Evolutionary conservation across 1,284 basidiomycete species (phyloP), one percentile per base, ranked within the genome.

Genomic region (Austropuccinia psidii): DNA sequence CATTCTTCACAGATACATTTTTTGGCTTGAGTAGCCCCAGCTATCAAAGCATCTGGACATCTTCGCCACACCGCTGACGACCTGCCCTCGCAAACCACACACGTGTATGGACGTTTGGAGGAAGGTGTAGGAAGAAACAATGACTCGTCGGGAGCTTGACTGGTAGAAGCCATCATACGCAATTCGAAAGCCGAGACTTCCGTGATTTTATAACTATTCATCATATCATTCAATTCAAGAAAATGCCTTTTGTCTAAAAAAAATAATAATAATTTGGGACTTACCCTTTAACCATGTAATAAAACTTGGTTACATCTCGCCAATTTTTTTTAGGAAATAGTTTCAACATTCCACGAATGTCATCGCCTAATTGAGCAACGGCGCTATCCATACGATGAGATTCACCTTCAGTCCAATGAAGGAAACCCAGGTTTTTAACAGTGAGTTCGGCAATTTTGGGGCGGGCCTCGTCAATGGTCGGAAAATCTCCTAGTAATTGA

Each of bases 211-310:
- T 73, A 61, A n/a, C 70, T 73, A 21, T 21, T 24, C 21, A 17
- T 39, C 41, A 8, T 17, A 50, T 29, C 17, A 27, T 43, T 31
- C 13, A 41, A 27, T 27, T 35, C 19, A 33, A 8, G 47, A 4
- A 50, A n/a, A 27, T 27, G 4, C 9, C 19, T n/a, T 50, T 1
- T 24, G 49, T 13, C 21, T 21, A 17, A 29, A 21, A 39, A 35
- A 45, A 43, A 39, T 41, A 55, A 24, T 11, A 31, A 27, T 50
- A 43, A 21, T 15, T 47, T 9, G 41, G 21, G 49, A 65, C 70
- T n/a, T 13, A 73, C 70, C 70, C 70, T 73, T 73, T 73, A 21
- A 64, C 64, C 70, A 73, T 73, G 33, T 73, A 73, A 24, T 65
- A 73, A 49, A 65, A 65, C 17, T 65, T 62, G 0, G 70, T 62